Evolutionary conservation across 495 filamentous ascomycete species (phyloP).

Genomic region (Hyphodiscus hymeniophilus): DNA sequence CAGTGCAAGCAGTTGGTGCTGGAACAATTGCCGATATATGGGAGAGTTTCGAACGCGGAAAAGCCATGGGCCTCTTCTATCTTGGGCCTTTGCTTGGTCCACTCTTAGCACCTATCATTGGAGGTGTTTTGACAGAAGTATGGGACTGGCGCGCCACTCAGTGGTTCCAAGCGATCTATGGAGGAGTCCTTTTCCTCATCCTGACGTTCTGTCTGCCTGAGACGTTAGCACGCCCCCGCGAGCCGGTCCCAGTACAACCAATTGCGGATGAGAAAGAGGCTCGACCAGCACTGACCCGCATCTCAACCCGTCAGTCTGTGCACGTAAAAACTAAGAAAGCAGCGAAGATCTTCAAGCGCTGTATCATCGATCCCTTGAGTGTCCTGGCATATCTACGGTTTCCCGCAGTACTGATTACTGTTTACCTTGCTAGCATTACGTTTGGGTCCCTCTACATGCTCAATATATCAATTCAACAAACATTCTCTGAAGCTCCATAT

Average conservation of each 20-base stretch:
- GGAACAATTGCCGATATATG: conserved; percentile 91
- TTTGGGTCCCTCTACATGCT: conserved; percentile 80
- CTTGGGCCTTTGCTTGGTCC: conserved; percentile 83
- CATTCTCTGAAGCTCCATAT: conserved; percentile 69
- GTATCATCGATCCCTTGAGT: conserved; percentile 71
- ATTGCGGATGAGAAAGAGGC: conserved; percentile 17
- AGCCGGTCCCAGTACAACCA: conserved; percentile 4
- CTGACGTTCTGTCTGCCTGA: conserved; percentile 66
- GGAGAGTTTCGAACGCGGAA: conserved; percentile 71
- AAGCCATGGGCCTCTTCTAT: conserved; percentile 91
- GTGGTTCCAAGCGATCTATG: conserved; percentile 81
- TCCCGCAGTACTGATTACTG: conserved; percentile 69
- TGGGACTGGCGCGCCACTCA: conserved; percentile 80
- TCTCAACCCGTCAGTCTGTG: conserved; percentile 56
- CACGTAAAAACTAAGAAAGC: conserved; percentile 43
- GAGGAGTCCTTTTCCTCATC: conserved; percentile 52
- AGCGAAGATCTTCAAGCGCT: conserved; percentile 48
- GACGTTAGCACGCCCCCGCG: conserved; percentile 39
- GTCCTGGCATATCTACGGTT: conserved; percentile 75
- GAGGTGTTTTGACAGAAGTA: conserved; percentile 60
- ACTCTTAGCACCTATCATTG: conserved; percentile 77
- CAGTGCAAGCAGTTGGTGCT: conserved; percentile 86
- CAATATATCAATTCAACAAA: conserved; percentile 74
- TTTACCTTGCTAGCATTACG: conserved; percentile 74
- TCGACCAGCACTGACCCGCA: conserved; percentile 36